Evolutionary conservation across 2,329 filamentous ascomycete species (phyloP).

Genomic region (Sclerotinia subarctica): DNA sequence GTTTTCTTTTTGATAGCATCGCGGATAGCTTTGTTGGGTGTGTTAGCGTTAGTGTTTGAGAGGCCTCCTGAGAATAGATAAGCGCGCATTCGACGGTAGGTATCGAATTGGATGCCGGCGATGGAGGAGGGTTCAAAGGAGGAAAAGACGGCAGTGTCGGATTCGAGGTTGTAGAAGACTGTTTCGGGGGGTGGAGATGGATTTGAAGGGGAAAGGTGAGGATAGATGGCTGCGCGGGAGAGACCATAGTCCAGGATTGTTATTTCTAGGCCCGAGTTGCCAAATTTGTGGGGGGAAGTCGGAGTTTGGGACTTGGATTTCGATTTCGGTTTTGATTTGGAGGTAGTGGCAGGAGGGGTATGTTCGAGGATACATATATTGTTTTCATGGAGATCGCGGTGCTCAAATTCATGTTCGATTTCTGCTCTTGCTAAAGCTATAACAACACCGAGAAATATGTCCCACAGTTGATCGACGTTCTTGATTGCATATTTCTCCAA

Average conservation of each 20-base stretch:
- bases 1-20: conserved; percentile 13
- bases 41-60: conserved; percentile 20
- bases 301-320: not conserved
- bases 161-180: conserved; percentile 58
- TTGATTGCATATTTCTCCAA: conserved; percentile 56
- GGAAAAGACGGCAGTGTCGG: conserved; percentile 58
- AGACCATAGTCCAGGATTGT: conserved; percentile 65
- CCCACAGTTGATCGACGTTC: conserved; percentile 55
- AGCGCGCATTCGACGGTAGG: conserved; percentile 51
- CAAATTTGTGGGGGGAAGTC: conserved; percentile 44
- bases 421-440: conserved; percentile 60
- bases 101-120: conserved; percentile 50
- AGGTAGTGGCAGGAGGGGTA: not conserved
- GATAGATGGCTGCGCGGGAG: conserved; percentile 52
- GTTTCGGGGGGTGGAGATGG: conserved; percentile 37
- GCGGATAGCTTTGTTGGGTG: not conserved
- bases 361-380: conserved; percentile 53
- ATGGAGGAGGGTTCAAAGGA: conserved; percentile 43
- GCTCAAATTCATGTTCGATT: conserved; percentile 58
- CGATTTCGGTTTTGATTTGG: not conserved
- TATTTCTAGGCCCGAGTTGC: conserved; percentile 59
- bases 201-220: conserved; percentile 28
- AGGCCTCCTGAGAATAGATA: conserved; percentile 28
- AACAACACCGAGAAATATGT: conserved; percentile 58
- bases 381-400: conserved; percentile 63